phyloP scores from a whole-genome alignment of 768 basidiomycete species.

The Boletus speciosus region DNA sequence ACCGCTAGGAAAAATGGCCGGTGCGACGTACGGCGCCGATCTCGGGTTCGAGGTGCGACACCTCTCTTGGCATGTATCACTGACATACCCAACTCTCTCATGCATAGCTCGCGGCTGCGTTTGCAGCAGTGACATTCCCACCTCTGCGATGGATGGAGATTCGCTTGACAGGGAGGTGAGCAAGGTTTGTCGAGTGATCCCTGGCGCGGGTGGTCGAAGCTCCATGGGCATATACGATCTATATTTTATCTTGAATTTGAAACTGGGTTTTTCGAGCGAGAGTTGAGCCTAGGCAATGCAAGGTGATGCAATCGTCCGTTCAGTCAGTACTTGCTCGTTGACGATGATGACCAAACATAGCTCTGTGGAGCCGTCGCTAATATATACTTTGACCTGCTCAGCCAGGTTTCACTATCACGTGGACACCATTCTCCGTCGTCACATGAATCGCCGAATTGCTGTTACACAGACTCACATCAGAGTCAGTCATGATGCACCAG shows the following conservation, averaged over 20 bases:
- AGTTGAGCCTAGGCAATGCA: too few relatives aligned
- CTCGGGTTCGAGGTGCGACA: conserved; percentile 49
- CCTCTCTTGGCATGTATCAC: too few relatives aligned
- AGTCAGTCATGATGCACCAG: too few relatives aligned
- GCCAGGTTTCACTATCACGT: too few relatives aligned
- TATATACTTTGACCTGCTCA: too few relatives aligned
- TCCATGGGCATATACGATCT: neutral
- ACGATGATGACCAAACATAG: neutral
- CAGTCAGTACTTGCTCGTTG: neutral
- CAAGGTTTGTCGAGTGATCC: neutral
- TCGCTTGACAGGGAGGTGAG: conserved; percentile 37
- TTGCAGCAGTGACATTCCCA: conserved; percentile 45
- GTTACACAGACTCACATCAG: too few relatives aligned
- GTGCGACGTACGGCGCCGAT: conserved; percentile 44
- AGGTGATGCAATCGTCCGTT: neutral
- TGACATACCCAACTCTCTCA: neutral
- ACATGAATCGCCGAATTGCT: too few relatives aligned
- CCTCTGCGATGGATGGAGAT: conserved; percentile 51
- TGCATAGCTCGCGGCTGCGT: conserved; percentile 40
- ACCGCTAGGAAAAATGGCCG: conserved; percentile 42
- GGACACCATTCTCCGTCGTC: too few relatives aligned
- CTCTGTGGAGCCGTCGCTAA: too few relatives aligned
- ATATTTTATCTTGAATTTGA: neutral
- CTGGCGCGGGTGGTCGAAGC: neutral
- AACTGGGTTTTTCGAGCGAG: neutral